Evolutionary conservation across 176 grass and related monocot species (phyloP), one percentile per base, ranked within the genome.

Genomic region (Panicum miliaceum): DNA sequence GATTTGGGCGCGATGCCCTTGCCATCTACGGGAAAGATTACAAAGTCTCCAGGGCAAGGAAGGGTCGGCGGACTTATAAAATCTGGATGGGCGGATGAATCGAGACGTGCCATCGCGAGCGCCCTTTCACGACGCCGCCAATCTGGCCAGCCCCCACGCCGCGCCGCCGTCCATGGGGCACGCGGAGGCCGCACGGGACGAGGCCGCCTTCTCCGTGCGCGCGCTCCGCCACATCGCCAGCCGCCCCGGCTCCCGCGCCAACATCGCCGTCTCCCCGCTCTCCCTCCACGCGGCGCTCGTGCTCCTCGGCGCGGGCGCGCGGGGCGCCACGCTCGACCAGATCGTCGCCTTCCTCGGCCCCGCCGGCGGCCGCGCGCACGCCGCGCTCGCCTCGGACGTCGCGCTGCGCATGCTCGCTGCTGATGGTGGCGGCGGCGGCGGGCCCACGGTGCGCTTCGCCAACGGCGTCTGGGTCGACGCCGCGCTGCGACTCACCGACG

Each of bases 391-490:
- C 12, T 87, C 85, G 13, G 48, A 82, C 38, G 58, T 86, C 35
- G 85, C 85, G 34, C 43, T 65, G 82, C 75, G 29, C 83, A 15
- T 78, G 38, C 60, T 83, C 83, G 47, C 73, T 12, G 84, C 48
- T 48, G 71, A 20, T 56, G 29, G 12, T 29, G 25, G 7, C 38
- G 52, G 20, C 42, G 32, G 32, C 40, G 84, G 73, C 26, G 89
- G 86, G 37, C 82, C 94, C 73, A 85, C 12, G 6, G 50, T 97
- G 73, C 85, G 81, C 3, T 93, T 89, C 91, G 84, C 82, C 85
- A 93, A 87, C 53, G 84, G 86, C 43, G 50, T 90, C 72, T 97
- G 89, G 91, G 62, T 97, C 32, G 84, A 91, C 67, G 53, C 79
- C 27, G 73, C 79, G n/a, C 74, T 93, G 56, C 32, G 26, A 27